A percentile compares a stretch with the other conserved stretches of the same genome.
Conservation (phyloP, 2,329 filamentous ascomycete species). For the Chaetomium sp. region DNA sequence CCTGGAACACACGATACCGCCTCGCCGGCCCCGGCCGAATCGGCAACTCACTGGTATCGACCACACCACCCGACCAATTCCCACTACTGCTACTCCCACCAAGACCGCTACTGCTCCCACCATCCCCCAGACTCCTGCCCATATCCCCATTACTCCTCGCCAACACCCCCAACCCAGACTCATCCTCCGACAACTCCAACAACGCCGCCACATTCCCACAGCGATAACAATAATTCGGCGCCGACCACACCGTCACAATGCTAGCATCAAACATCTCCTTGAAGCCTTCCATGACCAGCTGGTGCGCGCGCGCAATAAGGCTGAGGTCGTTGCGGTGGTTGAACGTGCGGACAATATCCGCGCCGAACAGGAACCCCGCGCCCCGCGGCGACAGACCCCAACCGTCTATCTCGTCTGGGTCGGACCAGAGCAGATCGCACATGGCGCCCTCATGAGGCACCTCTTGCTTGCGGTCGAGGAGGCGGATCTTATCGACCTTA, state of each 20-base stretch:
- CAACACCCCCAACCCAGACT: conserved; percentile 64
- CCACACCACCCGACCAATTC: conserved; percentile 40
- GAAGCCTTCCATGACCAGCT: conserved; percentile 98
- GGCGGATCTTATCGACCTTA: conserved; percentile 87
- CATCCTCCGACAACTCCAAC: conserved; percentile 84
- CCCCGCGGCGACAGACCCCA: conserved; percentile 94
- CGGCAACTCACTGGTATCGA: conserved; percentile 38
- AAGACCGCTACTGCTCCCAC: conserved; percentile 25
- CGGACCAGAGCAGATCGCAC: conserved; percentile 97
- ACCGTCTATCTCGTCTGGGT: conserved; percentile 95
- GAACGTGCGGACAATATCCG: conserved; percentile 92
- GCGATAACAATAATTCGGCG: conserved; percentile 93
- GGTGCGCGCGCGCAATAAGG: conserved; percentile 88
- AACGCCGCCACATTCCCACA: conserved; percentile 96
- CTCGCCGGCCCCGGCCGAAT: conserved; percentile 66
- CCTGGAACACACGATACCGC: conserved; percentile 91
- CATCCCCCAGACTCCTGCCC: conserved; percentile 47
- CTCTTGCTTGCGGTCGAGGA: conserved; percentile 95
- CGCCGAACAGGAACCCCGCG: conserved; percentile 90
- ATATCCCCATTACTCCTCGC: conserved; percentile 66
- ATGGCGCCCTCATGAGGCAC: conserved; percentile 97
- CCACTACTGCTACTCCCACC: conserved; percentile 20
- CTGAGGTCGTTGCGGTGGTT: conserved; percentile 91
- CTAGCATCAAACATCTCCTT: conserved; percentile 98
- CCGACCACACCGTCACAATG: conserved; percentile 98